Evolutionary conservation across 495 filamentous ascomycete genomes (phyloP), one percentile per base, ranked within the genome.

Genomic region (Pseudomonodictys pantanalensis): DNA sequence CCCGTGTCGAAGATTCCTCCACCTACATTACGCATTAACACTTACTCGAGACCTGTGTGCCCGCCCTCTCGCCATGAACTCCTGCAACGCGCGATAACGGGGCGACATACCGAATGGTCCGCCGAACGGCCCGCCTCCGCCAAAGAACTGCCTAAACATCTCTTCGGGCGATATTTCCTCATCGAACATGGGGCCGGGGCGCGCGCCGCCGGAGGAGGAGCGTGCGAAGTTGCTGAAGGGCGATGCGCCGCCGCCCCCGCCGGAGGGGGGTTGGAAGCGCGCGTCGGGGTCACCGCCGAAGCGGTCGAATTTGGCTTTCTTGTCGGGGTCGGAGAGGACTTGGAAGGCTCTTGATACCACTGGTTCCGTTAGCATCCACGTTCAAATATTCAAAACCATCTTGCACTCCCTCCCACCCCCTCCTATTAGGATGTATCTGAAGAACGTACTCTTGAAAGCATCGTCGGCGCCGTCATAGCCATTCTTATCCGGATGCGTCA

Each of bases 401-500:
- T 12, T 1, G 46, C 12, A 1, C 1, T 3, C 9, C 30, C 42
- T 25, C 23, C 30, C 32, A 22, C 12, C 18, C 20, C 8, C 38
- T 23, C 15, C 39, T 18, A 3, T 15, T 38, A 39, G 6, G 5
- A 10, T 18, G 44, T 6, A 62, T 20, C 57, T 35, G 52, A 7
- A 6, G 2, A 35, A 78, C 84, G 76, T 70, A 89, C 86, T 75
- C 75, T 97, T 97, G 74, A 98, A 98, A 22, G 93, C 93, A 75
- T 98, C 93, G 73, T 96, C 93, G 52, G 93, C 92, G 30, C 92
- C 86, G 26, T 92, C 89, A 73, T 95, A 91, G n/a, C 90, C 92
- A 77, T 97, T 98, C 79, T 98, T 91, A 83, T 96, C 92, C 60
- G 93, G 93, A 75, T 98, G 93, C 64, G 95, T 91, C 61, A 87